Evolutionary conservation across 306 rosid species (phyloP).

Genomic region (Dryas octopetala): DNA sequence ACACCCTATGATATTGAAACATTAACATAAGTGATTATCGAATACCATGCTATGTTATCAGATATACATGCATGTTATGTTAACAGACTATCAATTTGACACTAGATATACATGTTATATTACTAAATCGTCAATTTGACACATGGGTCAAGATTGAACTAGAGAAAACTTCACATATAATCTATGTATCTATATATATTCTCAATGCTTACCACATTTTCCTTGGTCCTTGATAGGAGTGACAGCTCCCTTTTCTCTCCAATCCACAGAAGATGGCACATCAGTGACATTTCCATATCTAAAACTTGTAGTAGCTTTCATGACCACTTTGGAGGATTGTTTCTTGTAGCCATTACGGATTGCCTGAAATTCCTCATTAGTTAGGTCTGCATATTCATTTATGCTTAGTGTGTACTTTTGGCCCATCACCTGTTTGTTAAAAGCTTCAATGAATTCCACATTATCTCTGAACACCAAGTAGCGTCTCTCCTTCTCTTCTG

Average conservation of each 20-base stretch:
- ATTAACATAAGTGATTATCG: neutral
- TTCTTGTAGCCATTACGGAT: slow-evolving; percentile 32
- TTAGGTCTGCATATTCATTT: slow-evolving; percentile 39
- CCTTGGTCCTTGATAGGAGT: slow-evolving; percentile 43
- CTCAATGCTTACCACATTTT: slow-evolving; percentile 28
- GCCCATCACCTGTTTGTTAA: slow-evolving; percentile 16
- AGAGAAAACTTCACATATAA: too few species aligned
- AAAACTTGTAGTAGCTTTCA: slow-evolving; percentile 30
- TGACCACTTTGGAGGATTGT: slow-evolving; percentile 6
- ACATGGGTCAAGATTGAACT: too few species aligned
- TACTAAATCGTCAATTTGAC: too few species aligned
- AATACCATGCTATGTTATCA: neutral
- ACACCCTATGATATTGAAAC: slow-evolving; percentile 11
- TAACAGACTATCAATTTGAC: neutral
- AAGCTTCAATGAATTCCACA: slow-evolving; percentile 27
- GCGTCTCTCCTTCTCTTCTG: slow-evolving; percentile 26
- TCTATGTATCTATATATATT: too few species aligned
- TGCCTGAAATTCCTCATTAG: slow-evolving; percentile 37
- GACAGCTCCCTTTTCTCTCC: slow-evolving; percentile 41
- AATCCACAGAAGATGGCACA: slow-evolving; percentile 31
- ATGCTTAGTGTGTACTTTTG: slow-evolving; percentile 28
- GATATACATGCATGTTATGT: neutral
- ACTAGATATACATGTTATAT: too few species aligned
- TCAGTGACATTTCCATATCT: slow-evolving; percentile 30
- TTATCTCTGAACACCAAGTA: slow-evolving; percentile 34